Base-by-base conservation (phyloP, 805 yeast species). In the Candida alai region DNA sequence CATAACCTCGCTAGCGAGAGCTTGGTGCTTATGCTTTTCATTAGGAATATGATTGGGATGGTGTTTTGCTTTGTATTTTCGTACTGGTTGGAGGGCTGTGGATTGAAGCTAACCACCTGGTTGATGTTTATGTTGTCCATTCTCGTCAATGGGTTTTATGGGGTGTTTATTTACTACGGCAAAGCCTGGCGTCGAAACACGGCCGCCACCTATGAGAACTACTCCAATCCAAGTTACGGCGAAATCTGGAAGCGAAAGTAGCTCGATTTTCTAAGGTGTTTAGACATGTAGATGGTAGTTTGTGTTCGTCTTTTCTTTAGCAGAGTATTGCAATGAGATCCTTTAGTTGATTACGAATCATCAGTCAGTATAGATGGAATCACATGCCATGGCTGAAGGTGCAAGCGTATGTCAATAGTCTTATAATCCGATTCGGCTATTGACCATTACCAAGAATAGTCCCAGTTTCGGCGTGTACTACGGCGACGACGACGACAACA, bases 11-110 rank as follows among this genome's bases (percentile, higher is more conserved):
- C 66, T 7, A 59, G 69, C 35, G 75, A 70, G 41, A 56, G 62
- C 9, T 44, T 62, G 48, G 67, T 60, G 12, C 43, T 60, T 26
- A 53, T 59, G 48, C 46, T 60, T 31, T 57, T 60, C 24, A 40
- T 59, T 7, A 45, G 65, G 41, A 60, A 60, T 36, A 39, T 57
- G 47, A 61, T 55, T 35, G 75, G 75, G 11, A 60, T 58, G 52
- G 66, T 57, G 3, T 70, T 68, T 40, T 65, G 73, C 1, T 70
- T 68, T 47, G 73, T 67, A 2, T 59, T 69, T 35, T 65, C 63
- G 35, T 67, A 70, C 9, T 70, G 74, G 74, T 51, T 70, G 26
- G 58, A 53, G 28, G 43, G 43, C 4, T 46, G 52, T 38, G 76
- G 75, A 4, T 48, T 69, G 30, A 56, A 48, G 16, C 40, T 51